Base-by-base conservation (phyloP, 192 early-diverging fungal species). In the Coemansia asiatica region DNA sequence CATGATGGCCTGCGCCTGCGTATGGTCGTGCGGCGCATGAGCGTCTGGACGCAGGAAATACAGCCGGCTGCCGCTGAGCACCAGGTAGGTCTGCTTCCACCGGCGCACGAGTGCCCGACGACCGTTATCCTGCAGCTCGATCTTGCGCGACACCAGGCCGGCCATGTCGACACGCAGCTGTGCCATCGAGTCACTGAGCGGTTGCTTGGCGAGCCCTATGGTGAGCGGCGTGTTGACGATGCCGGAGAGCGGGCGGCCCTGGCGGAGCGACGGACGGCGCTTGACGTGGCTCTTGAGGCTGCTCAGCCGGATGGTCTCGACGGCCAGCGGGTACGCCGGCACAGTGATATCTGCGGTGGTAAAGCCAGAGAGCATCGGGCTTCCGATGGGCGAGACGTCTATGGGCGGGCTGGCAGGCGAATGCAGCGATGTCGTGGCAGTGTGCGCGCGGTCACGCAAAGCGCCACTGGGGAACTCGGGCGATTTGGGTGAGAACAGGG, bases 31-130 rank as follows among this genome's bases (percentile, higher is more conserved):
- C 48, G 79, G 79, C 8, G 75, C 50, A 2, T 75, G 61, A 55
- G 89, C 88, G 13, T 82, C 83, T 26, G 67, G 61, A 5, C 81
- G 76, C 76, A 92, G 90, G 46, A 92, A 87, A 50, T 91, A 85
- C 48, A 92, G 76, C 27, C 90, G 88, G 48, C 88, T 91, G 26
- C 91, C 91, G 68, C 88, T 89, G 29, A 92, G 73, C 19, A 91
- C 87, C 54, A 92, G 84, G 67, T 90, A 89, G n/a, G 88, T 83
- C 18, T 86, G 83, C 77, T 87, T 85, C 91, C 91, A 92, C 26
- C 86, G 80, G 21, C 91, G 84, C 61, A 87, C 82, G 22, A 74
- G 78, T 4, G 85, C 84, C 31, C 84, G 87, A 63, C 88, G 89
- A 18, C 85, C 87, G 44, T 88, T 87, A 21, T 90, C 77, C 36